phyloP scores from a whole-genome alignment of 2,329 filamentous ascomycete genomes.

The Colletotrichum lupini region DNA sequence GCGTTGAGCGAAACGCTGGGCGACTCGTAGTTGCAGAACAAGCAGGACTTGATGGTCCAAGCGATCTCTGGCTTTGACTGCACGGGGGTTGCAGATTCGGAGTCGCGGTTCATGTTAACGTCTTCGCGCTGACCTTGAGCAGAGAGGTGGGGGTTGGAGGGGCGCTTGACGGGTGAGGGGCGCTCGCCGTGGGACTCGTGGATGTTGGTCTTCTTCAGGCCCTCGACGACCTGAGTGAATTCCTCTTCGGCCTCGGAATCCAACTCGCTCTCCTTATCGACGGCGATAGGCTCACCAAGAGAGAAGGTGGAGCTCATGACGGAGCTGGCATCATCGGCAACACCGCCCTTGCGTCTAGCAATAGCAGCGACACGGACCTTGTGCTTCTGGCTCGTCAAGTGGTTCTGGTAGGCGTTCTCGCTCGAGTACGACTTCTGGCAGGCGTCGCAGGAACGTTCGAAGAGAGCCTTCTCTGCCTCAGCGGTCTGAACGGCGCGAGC shows the following conservation, averaged over 20 bases:
- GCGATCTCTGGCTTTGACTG: constrained; percentile 48
- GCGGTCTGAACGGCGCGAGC: constrained; percentile 87
- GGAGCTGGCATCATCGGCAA: constrained; percentile 76
- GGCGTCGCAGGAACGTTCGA: constrained; percentile 82
- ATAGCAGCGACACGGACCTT: constrained; percentile 70
- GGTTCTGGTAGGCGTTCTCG: constrained; percentile 95
- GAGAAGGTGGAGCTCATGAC: constrained; percentile 93
- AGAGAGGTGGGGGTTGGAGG: constrained; percentile 61
- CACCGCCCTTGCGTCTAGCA: constrained; percentile 47
- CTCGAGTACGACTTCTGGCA: constrained; percentile 97
- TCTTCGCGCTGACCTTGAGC: constrained; percentile 54
- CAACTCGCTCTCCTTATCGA: constrained; percentile 57
- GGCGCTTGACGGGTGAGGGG: constrained; percentile 64
- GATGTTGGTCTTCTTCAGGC: constrained; percentile 79
- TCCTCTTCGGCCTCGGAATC: constrained; percentile 79
- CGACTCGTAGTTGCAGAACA: constrained; percentile 93
- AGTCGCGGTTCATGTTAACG: constrained; percentile 51
- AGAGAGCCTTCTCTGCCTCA: constrained; percentile 88
- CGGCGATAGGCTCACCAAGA: constrained; percentile 79
- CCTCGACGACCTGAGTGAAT: constrained; percentile 81
- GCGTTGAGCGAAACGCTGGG: constrained; percentile 80
- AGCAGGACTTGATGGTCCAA: constrained; percentile 68
- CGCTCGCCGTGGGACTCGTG: constrained; percentile 56
- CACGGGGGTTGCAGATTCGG: constrained; percentile 54
- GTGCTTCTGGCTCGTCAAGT: constrained; percentile 91